phyloP scores from a whole-genome alignment of 2,329 filamentous ascomycete species.

The Neophaeococcomyces aloes region DNA sequence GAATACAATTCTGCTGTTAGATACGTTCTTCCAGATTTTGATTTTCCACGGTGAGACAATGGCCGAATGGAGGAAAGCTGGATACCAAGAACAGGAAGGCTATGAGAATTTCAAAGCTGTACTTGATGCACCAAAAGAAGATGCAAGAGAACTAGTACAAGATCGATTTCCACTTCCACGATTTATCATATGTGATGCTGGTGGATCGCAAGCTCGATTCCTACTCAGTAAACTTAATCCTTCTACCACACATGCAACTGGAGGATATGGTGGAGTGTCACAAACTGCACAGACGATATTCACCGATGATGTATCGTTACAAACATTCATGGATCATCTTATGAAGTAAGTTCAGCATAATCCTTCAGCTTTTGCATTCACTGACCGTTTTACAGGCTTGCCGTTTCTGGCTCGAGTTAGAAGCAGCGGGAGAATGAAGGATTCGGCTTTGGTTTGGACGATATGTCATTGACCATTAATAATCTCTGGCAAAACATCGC shows the following conservation, averaged over 20 bases:
- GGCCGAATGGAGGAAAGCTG: constrained; percentile 94
- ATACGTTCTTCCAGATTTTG: constrained; percentile 98
- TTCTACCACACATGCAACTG: constrained; percentile 89
- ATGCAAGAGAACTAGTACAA: constrained; percentile 90
- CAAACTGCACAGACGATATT: constrained; percentile 96
- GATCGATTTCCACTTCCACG: constrained; percentile 96
- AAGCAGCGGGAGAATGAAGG: too few species aligned
- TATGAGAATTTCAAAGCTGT: constrained; percentile 91
- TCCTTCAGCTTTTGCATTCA: constrained; percentile 6
- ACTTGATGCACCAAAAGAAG: constrained; percentile 88
- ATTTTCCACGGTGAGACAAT: constrained; percentile 99
- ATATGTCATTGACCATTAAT: too few species aligned
- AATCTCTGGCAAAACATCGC: too few species aligned
- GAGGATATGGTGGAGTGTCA: constrained; percentile 78
- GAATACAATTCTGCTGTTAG: constrained; percentile 82
- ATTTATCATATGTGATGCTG: constrained; percentile 98
- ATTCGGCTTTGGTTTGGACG: too few species aligned
- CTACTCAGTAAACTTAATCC: constrained; percentile 94
- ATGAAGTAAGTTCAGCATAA: constrained; percentile 67
- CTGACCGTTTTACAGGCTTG: constrained; percentile 33
- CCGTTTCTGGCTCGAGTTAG: constrained; percentile 41
- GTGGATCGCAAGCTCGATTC: constrained; percentile 95
- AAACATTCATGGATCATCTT: constrained; percentile 98
- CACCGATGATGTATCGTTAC: constrained; percentile 93
- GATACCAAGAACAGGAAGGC: constrained; percentile 94